A percentile compares a stretch with the other conserved stretches of the same genome.
phyloP scores from a whole-genome alignment of 495 filamentous ascomycete species.

The Xylaria acuta region DNA sequence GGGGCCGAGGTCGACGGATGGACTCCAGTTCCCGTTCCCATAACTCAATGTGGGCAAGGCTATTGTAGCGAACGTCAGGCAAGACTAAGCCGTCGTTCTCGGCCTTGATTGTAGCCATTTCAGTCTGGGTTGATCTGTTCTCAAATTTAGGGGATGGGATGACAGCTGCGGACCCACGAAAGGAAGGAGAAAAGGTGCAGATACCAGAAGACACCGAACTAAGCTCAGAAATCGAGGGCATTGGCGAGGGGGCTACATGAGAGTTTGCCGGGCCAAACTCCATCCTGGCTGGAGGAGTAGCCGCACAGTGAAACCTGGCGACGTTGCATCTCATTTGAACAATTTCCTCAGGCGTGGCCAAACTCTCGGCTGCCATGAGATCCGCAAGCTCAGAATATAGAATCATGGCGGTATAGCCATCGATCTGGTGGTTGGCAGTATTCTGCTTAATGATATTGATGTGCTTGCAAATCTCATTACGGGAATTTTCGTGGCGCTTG shows the following conservation, averaged over 20 bases:
- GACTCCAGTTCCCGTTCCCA: conserved; percentile 21
- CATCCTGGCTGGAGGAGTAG: neutral
- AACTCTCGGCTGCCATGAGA: neutral
- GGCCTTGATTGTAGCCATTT: neutral
- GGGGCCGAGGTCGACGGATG: conserved; percentile 10
- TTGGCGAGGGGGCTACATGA: neutral
- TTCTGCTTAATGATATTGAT: neutral
- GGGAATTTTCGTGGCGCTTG: neutral
- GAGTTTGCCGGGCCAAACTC: neutral
- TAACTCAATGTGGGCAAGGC: neutral
- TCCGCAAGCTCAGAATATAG: neutral
- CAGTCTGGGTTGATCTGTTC: conserved; percentile 2
- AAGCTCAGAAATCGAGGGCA: neutral
- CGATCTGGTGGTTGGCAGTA: neutral
- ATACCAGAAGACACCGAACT: neutral
- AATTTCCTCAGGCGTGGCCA: neutral
- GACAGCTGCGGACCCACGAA: neutral
- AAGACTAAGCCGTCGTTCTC: neutral
- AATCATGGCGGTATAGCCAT: neutral
- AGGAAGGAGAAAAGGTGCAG: neutral
- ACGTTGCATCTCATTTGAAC: neutral
- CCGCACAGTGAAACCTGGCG: neutral
- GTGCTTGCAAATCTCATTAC: neutral
- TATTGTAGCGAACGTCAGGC: neutral
- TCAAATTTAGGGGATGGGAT: neutral